A percentile compares a stretch with the other conserved stretches of the same genome.
Evolutionary conservation across 495 filamentous ascomycete species (phyloP).

Genomic region (Talaromyces proteolyticus): DNA sequence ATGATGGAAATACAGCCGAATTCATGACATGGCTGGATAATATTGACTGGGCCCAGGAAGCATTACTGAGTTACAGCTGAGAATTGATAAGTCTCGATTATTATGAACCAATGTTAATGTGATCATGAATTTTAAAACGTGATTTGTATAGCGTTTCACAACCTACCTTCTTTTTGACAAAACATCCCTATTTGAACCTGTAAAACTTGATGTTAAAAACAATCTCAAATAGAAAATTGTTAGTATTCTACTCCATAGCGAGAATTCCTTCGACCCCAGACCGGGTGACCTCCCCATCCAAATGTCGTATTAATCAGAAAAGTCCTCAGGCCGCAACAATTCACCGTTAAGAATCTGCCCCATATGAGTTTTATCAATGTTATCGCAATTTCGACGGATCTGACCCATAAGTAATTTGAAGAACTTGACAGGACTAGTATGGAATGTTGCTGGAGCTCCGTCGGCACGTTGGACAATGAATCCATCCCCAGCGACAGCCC

Average conservation of each 20-base stretch:
- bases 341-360: constrained; percentile 43
- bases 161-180: no score
- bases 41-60: constrained; percentile 9
- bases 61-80: not conserved
- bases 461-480: constrained; percentile 14
- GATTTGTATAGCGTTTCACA: no score
- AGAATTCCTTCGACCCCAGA: no score
- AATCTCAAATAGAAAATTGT: no score
- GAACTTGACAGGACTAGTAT: constrained; percentile 48
- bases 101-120: no score
- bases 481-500: constrained; percentile 29
- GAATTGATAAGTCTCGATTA: no score
- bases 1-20: not conserved
- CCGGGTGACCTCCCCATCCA: no score
- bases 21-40: constrained; percentile 11
- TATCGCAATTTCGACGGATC: constrained; percentile 44
- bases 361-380: constrained; percentile 48
- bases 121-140: no score
- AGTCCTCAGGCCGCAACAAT: constrained; percentile 21
- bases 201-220: no score
- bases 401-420: constrained; percentile 40
- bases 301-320: not conserved
- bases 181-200: no score
- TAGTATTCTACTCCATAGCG: no score
- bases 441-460: constrained; percentile 25